A percentile compares a stretch with the other conserved stretches of the same genome.
phyloP scores from a whole-genome alignment of 805 yeast species.

The Myxozyma melibiosi region DNA sequence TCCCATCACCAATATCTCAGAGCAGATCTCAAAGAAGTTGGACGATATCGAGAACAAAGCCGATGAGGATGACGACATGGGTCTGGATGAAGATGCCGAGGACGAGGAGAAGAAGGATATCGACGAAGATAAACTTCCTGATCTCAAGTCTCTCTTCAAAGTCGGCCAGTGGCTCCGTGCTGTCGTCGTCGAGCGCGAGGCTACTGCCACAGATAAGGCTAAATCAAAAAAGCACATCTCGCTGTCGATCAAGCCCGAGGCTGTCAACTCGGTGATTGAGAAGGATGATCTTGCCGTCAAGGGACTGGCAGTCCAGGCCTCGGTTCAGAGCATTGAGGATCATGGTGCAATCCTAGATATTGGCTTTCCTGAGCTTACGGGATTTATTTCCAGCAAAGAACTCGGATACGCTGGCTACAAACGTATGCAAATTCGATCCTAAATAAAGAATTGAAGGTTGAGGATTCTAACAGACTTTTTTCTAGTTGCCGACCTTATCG shows the following conservation, averaged over 20 bases:
- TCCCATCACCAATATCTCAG: constrained; percentile 72
- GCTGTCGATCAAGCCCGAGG: constrained; percentile 71
- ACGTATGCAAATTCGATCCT: background rate
- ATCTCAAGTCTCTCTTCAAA: constrained; percentile 55
- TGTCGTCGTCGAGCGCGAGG: constrained; percentile 59
- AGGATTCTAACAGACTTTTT: background rate
- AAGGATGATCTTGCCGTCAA: constrained; percentile 60
- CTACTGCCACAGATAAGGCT: constrained; percentile 44
- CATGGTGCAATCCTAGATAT: constrained; percentile 81
- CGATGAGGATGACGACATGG: constrained; percentile 40
- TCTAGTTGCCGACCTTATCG: constrained; percentile 44
- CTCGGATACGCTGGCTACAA: constrained; percentile 47
- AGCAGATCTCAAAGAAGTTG: constrained; percentile 57
- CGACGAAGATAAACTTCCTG: constrained; percentile 52
- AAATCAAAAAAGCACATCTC: constrained; percentile 60
- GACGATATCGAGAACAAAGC: constrained; percentile 51
- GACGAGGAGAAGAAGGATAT: constrained; percentile 39
- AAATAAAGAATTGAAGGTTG: background rate
- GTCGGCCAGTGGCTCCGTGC: constrained; percentile 90
- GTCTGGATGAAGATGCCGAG: constrained; percentile 38
- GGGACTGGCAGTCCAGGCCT: constrained; percentile 72
- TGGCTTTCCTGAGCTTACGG: constrained; percentile 61
- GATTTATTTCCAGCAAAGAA: constrained; percentile 77
- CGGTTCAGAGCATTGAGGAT: constrained; percentile 82
- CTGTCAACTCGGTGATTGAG: constrained; percentile 62